Base-by-base conservation (phyloP, 345 rosid genomes). In the Eucalyptus erythrocorys region DNA sequence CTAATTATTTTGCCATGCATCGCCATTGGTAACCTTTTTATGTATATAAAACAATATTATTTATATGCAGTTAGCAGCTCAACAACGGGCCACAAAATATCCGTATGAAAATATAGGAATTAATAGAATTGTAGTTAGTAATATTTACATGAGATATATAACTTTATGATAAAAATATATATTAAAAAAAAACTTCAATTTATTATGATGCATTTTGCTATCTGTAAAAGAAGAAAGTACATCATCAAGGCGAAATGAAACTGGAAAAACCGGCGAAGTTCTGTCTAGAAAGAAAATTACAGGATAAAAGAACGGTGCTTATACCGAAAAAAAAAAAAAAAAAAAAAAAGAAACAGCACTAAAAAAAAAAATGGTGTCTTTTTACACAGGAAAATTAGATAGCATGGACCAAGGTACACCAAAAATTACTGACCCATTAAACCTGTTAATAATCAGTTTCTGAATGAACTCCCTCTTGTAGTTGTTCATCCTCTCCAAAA, bases 401-500 rank as follows among this genome's bases (percentile, higher is more conserved):
- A 37, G 22, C 82, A 76, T 21, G 47, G 82, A 76, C 16, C 84
- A 21, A 76, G 27, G 84, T 6, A 76, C 84, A 6, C 82, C 82
- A 22, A 22, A 76, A 76, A 76, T 76, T 13, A 22, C 84, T 40
- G 84, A 76, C 30, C 4, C 8, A 76, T 11, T 42, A 21, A 76
- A 21, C 47, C 84, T 40, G 87, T 85, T 17, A 85, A 51, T 48
- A 17, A 86, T 21, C 37, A n/a, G 53, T 7, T 49, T 30, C 34
- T 2, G 47, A 61, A 6, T 24, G 85, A 42, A 26, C 37, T 68
- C 66, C 45, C 85, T 30, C 61, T 50, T 13, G 40, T 4, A 30
- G 45, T 48, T 30, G 84, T 86, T 92, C 89, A 90, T 34, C 87
- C 90, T 91, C 92, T 92, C 86, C 86, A 3, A 47, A 87, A 85